Evolutionary conservation across 2,329 filamentous ascomycete genomes (phyloP).

Genomic region (Colletotrichum sp.): DNA sequence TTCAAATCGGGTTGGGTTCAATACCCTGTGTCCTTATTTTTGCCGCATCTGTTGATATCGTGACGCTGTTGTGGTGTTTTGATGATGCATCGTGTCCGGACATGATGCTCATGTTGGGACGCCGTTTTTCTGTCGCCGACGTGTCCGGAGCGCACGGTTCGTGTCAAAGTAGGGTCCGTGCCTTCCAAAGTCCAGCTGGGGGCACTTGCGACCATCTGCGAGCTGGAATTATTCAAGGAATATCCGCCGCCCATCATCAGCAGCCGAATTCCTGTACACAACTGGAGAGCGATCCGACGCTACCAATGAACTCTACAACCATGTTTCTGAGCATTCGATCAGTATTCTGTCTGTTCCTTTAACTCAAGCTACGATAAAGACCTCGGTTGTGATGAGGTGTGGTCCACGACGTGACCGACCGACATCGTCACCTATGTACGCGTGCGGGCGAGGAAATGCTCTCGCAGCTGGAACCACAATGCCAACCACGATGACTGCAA

Average conservation of each 20-base stretch:
- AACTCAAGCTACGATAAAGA: neutral
- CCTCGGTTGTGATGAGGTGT: neutral
- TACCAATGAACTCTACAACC: neutral
- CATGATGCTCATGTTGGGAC: neutral
- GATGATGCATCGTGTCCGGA: neutral
- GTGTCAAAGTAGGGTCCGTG: neutral
- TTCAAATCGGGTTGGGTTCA: conserved; percentile 17
- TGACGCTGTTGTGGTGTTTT: neutral
- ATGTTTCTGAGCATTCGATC: neutral
- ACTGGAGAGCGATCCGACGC: neutral
- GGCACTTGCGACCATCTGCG: neutral
- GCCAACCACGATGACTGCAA: neutral
- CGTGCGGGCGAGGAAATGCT: neutral
- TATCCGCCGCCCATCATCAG: neutral
- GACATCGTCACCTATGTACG: neutral
- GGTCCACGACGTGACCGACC: neutral
- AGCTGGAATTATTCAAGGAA: neutral
- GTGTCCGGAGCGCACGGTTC: neutral
- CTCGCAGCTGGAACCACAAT: neutral
- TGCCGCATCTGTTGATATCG: neutral
- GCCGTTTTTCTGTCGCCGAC: neutral
- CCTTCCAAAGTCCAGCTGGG: neutral
- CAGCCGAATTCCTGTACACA: neutral
- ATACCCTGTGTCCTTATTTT: neutral
- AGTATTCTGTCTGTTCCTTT: neutral